phyloP scores from a whole-genome alignment of 495 filamentous ascomycete genomes.

The Friedmanniomyces simplex region DNA sequence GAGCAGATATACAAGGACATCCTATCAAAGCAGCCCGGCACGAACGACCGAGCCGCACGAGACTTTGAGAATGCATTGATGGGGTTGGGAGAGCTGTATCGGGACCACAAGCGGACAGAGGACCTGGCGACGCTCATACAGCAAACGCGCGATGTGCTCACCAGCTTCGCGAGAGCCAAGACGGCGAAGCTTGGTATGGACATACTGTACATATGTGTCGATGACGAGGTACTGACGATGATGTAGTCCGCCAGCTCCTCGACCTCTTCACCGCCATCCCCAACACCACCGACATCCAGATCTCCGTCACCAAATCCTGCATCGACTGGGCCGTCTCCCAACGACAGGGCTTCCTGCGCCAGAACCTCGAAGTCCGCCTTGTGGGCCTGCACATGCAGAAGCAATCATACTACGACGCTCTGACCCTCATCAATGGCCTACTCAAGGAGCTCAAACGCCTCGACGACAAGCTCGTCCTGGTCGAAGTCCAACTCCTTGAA shows the following conservation, averaged over 20 bases:
- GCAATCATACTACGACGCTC: conserved; percentile 89
- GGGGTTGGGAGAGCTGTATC: conserved; percentile 81
- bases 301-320: conserved; percentile 87
- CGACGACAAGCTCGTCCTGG: conserved; percentile 95
- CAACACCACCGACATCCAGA: conserved; percentile 84
- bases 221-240: neutral
- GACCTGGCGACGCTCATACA: conserved; percentile 88
- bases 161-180: conserved; percentile 96
- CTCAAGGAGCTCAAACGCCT: conserved; percentile 92
- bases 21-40: conserved; percentile 70
- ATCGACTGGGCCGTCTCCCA: conserved; percentile 98
- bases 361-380: conserved; percentile 94
- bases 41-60: conserved; percentile 70
- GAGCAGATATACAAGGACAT: conserved; percentile 78
- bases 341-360: conserved; percentile 85
- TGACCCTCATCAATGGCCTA: conserved; percentile 90
- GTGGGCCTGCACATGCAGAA: conserved; percentile 92
- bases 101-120: conserved; percentile 66
- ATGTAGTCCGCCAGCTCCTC: conserved; percentile 84
- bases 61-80: conserved; percentile 81
- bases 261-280: conserved; percentile 91
- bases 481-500: conserved; percentile 97
- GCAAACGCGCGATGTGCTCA: conserved; percentile 79
- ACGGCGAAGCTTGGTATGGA: conserved; percentile 81
- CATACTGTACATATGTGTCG: too few species aligned